Conservation (phyloP, 2,329 filamentous ascomycete species). For the Cercospora zeina region DNA sequence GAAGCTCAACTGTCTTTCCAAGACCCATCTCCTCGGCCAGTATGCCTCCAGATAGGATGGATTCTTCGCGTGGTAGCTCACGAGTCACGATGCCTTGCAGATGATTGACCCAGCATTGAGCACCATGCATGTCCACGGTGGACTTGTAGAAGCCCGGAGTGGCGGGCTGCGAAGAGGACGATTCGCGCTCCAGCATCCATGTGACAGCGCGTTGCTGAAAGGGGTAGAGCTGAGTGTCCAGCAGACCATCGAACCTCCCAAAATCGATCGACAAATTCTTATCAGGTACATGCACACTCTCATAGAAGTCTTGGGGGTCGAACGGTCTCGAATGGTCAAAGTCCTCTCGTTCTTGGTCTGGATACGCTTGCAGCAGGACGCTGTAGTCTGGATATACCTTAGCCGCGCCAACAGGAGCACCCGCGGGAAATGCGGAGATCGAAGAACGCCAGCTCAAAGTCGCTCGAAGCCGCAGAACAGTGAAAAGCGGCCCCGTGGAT, state of each 20-base stretch:
- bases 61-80: slow-evolving; percentile 40
- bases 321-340: slow-evolving; percentile 39
- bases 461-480: slow-evolving; percentile 34
- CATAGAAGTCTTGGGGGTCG: slow-evolving; percentile 64
- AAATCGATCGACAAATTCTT: slow-evolving; percentile 35
- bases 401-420: slow-evolving; percentile 29
- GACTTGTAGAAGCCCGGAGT: slow-evolving; percentile 22
- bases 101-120: slow-evolving; percentile 59
- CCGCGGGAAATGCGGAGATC: slow-evolving; percentile 36
- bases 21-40: slow-evolving; percentile 81
- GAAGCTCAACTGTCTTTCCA: slow-evolving; percentile 76
- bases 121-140: slow-evolving; percentile 51
- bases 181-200: slow-evolving; percentile 70
- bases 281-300: slow-evolving; percentile 64
- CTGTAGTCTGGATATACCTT: slow-evolving; percentile 36
- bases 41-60: slow-evolving; percentile 61
- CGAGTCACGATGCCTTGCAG: slow-evolving; percentile 58
- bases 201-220: slow-evolving; percentile 70
- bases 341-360: slow-evolving; percentile 28
- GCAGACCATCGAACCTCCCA: slow-evolving; percentile 23
- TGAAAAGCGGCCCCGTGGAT: slow-evolving; percentile 31
- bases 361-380: slow-evolving; percentile 30
- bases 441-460: slow-evolving; percentile 37
- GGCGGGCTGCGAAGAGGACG: slow-evolving; percentile 32
- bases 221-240: slow-evolving; percentile 58